Conservation (phyloP, 495 filamentous ascomycete species). For the Haplographium delicatum region DNA sequence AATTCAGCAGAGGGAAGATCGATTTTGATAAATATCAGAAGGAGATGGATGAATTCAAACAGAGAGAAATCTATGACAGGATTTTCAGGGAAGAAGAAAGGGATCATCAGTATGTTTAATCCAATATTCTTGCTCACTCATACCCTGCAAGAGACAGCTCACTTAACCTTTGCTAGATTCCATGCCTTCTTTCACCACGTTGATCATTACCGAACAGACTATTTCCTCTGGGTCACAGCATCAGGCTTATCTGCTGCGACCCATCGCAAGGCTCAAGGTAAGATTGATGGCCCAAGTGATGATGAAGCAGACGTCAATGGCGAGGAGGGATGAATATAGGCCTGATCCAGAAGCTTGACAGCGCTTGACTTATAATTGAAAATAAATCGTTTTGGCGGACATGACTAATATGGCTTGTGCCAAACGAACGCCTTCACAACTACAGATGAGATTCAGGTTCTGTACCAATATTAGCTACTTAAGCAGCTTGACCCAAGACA, state of each 20-base stretch:
- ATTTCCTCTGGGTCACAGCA: slow-evolving; percentile 73
- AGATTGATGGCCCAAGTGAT: slow-evolving; percentile 32
- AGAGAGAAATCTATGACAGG: slow-evolving; percentile 83
- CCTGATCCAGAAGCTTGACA: no score
- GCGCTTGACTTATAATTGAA: no score
- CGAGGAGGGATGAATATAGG: slow-evolving; percentile 21
- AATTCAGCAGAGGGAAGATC: slow-evolving; percentile 55
- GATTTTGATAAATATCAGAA: slow-evolving; percentile 71
- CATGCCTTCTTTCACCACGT: slow-evolving; percentile 79
- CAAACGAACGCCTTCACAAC: no score
- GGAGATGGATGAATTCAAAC: slow-evolving; percentile 84
- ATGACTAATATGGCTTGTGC: no score
- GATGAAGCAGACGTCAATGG: slow-evolving; percentile 36
- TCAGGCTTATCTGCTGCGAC: slow-evolving; percentile 53
- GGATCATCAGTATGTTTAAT: slow-evolving; percentile 57
- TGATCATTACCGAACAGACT: slow-evolving; percentile 65
- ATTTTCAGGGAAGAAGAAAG: slow-evolving; percentile 88
- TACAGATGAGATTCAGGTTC: no score
- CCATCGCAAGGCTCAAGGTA: slow-evolving; percentile 30
- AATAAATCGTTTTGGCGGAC: no score
- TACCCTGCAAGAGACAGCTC: no score
- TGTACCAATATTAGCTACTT: no score
- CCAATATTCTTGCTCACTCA: not conserved
- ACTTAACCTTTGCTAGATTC: slow-evolving; percentile 49
- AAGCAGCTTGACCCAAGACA: no score